phyloP scores from a whole-genome alignment of 73 alveolate species.

The Tetrahymena borealis region DNA sequence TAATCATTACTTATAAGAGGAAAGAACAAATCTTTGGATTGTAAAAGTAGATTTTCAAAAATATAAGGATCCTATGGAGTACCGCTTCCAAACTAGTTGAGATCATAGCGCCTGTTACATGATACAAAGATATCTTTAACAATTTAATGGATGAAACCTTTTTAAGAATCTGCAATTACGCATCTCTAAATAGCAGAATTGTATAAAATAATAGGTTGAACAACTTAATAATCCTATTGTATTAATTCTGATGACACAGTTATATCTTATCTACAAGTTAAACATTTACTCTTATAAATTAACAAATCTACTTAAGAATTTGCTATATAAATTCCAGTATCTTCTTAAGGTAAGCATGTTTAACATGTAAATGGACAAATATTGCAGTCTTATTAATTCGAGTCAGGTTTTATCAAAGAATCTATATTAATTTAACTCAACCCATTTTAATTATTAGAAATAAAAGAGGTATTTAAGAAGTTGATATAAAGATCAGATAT shows the following conservation, averaged over 20 bases:
- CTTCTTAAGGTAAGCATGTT: background rate
- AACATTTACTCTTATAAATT: background rate
- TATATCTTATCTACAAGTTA: background rate
- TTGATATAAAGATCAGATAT: background rate
- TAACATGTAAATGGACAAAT: background rate
- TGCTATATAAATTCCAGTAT: background rate
- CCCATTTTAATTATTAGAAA: background rate
- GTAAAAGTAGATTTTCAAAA: background rate
- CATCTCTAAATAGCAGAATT: background rate
- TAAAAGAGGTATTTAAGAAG: background rate
- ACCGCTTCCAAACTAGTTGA: background rate
- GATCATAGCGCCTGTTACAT: background rate
- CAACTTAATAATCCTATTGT: background rate
- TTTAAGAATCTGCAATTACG: background rate
- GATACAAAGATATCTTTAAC: background rate
- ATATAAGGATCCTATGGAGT: background rate
- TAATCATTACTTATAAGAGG: background rate
- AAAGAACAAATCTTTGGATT: background rate
- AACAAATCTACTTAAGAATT: background rate
- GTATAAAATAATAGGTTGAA: background rate
- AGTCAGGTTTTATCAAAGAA: background rate
- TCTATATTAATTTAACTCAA: background rate
- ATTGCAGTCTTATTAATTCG: background rate
- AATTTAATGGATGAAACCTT: background rate
- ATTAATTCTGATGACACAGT: background rate